A percentile compares a stretch with the other conserved stretches of the same genome.
Evolutionary conservation across 2,329 filamentous ascomycete genomes (phyloP).

Genomic region (Colletotrichum somersetense): DNA sequence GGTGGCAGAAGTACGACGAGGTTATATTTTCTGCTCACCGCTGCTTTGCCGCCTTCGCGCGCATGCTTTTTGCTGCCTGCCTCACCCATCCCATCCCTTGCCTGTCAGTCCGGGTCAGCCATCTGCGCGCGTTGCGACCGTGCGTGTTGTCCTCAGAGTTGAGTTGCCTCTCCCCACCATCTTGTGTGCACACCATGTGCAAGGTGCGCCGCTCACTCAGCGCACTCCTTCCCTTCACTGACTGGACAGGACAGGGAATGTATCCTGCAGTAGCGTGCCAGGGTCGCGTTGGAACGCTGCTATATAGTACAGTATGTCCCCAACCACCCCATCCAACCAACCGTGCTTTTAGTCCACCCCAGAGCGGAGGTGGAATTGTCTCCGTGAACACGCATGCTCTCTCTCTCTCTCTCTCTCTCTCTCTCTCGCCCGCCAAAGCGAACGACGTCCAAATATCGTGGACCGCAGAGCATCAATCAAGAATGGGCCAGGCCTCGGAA

Average conservation of each 20-base stretch:
- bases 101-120: conserved; percentile 11
- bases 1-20: conserved; percentile 3
- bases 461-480: neutral
- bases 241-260: neutral
- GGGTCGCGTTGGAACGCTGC: conserved; percentile 1
- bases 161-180: conserved; percentile 28
- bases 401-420: neutral
- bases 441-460: neutral
- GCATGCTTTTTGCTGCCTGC: conserved; percentile 12
- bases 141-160: conserved; percentile 18
- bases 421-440: neutral
- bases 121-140: conserved; percentile 26
- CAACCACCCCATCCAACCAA: neutral
- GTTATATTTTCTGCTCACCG: conserved; percentile 41
- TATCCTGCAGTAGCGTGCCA: conserved; percentile 5
- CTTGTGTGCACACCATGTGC: conserved; percentile 3
- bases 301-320: neutral
- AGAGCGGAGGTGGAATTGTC: neutral
- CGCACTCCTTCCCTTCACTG: conserved; percentile 4
- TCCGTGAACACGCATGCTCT: too few relatives aligned
- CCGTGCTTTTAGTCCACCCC: neutral
- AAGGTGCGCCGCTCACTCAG: conserved; percentile 35
- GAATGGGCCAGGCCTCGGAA: neutral
- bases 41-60: conserved; percentile 37
- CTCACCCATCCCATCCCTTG: conserved; percentile 25